phyloP scores from a whole-genome alignment of 2,329 filamentous ascomycete genomes.

The Alternaria alternata region DNA sequence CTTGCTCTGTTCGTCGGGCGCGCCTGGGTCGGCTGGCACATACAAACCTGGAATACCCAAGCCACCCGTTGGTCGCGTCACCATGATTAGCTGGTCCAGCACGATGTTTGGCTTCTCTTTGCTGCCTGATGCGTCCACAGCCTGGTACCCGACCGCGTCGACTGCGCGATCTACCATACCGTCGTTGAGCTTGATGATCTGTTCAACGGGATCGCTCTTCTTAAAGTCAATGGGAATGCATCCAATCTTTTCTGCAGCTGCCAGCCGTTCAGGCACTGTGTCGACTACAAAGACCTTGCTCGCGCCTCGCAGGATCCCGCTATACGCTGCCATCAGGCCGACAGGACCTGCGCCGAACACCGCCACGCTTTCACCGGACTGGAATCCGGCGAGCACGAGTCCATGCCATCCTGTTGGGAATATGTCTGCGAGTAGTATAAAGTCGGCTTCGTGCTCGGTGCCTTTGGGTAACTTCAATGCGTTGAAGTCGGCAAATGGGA shows the following conservation, averaged over 20 bases:
- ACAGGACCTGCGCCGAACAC: conserved; percentile 70
- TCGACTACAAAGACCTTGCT: conserved; percentile 70
- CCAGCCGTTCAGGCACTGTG: conserved; percentile 66
- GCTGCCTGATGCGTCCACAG: conserved; percentile 61
- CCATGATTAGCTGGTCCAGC: conserved; percentile 69
- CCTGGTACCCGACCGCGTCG: conserved; percentile 73
- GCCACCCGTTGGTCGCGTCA: conserved; percentile 68
- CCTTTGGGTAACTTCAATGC: conserved; percentile 68
- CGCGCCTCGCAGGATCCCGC: conserved; percentile 67
- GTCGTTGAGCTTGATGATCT: conserved; percentile 66
- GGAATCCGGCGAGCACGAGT: conserved; percentile 65
- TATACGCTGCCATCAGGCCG: conserved; percentile 72
- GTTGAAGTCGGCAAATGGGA: conserved; percentile 74
- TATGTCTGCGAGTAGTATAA: conserved; percentile 61
- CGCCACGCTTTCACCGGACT: conserved; percentile 68
- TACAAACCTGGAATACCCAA: conserved; percentile 68
- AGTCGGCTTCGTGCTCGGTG: conserved; percentile 68
- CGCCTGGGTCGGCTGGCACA: conserved; percentile 66
- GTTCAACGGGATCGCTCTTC: conserved; percentile 65
- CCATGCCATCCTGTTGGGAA: conserved; percentile 66
- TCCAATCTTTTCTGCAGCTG: conserved; percentile 68
- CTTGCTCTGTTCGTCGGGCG: conserved; percentile 66
- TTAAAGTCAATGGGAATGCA: conserved; percentile 68
- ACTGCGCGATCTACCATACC: conserved; percentile 71
- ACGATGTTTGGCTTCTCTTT: conserved; percentile 70